Conservation (phyloP, 805 yeast genomes). For the Ogataea siamensis region DNA sequence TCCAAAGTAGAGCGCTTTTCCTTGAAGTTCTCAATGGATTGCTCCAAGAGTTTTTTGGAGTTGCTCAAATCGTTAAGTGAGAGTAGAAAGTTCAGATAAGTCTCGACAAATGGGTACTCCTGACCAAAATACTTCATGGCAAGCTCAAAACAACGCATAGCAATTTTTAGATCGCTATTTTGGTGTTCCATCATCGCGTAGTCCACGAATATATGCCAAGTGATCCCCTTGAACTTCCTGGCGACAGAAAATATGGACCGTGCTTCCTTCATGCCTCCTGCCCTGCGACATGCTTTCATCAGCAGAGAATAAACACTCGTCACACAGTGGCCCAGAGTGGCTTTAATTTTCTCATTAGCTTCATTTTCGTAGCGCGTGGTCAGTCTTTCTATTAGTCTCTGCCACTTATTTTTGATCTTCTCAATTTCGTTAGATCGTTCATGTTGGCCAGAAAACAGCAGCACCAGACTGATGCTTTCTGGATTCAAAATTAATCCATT, state of each 20-base stretch:
- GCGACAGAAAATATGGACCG: conserved; percentile 68
- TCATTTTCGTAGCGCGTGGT: conserved; percentile 36
- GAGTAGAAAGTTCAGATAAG: conserved; percentile 72
- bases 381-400: conserved; percentile 48
- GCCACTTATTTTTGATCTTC: conserved; percentile 50
- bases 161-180: conserved; percentile 63
- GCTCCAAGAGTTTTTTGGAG: conserved; percentile 80
- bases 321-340: conserved; percentile 37
- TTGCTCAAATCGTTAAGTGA: conserved; percentile 63
- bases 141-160: conserved; percentile 72
- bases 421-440: conserved; percentile 57
- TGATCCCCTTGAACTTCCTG: conserved; percentile 58
- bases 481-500: conserved; percentile 67
- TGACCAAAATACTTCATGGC: conserved; percentile 58
- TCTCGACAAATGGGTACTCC: conserved; percentile 59
- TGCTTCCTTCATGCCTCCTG: conserved; percentile 49
- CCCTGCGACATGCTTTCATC: conserved; percentile 70
- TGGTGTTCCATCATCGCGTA: conserved; percentile 80
- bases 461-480: conserved; percentile 60
- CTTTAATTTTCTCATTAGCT: conserved; percentile 11
- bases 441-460: conserved; percentile 64
- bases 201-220: conserved; percentile 76
- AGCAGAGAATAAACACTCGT: conserved; percentile 67
- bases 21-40: conserved; percentile 57
- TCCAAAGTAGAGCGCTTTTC: conserved; percentile 40